A percentile compares a stretch with the other conserved stretches of the same genome.
Conservation (phyloP, 164 flowering plant genomes). For the Annona squamosa region DNA sequence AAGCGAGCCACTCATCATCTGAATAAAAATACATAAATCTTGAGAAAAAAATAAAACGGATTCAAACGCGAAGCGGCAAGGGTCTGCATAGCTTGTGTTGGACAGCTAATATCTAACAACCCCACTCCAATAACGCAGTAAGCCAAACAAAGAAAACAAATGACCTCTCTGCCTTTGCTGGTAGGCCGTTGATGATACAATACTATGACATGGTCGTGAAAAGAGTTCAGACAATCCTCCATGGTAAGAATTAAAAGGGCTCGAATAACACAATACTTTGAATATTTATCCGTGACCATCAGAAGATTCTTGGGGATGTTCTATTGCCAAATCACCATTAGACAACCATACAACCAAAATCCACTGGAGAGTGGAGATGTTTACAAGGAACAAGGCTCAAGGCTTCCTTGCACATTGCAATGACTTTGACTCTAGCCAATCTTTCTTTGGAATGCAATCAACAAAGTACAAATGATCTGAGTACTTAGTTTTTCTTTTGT, state of each 20-base stretch:
- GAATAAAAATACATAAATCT: too few relatives aligned
- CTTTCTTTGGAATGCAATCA: neutral
- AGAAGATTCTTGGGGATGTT: neutral
- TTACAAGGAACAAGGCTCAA: neutral
- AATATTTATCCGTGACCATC: neutral
- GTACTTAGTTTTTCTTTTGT: too few relatives aligned
- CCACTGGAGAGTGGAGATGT: neutral
- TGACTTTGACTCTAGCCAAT: neutral
- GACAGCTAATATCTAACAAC: neutral
- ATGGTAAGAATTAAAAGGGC: neutral
- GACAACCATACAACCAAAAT: neutral
- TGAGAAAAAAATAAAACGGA: too few relatives aligned
- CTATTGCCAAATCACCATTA: neutral
- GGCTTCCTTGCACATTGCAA: neutral
- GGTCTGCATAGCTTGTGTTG: too few relatives aligned
- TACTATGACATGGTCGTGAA: neutral
- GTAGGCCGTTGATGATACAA: neutral
- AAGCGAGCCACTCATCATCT: too few relatives aligned
- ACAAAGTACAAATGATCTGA: too few relatives aligned
- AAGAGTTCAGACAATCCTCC: neutral
- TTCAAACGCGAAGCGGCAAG: too few relatives aligned
- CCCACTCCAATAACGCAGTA: neutral
- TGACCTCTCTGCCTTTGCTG: neutral
- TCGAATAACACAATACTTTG: neutral
- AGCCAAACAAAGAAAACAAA: neutral